Conservation (phyloP, 2,329 filamentous ascomycete species). For the Sarocladium kiliense region DNA sequence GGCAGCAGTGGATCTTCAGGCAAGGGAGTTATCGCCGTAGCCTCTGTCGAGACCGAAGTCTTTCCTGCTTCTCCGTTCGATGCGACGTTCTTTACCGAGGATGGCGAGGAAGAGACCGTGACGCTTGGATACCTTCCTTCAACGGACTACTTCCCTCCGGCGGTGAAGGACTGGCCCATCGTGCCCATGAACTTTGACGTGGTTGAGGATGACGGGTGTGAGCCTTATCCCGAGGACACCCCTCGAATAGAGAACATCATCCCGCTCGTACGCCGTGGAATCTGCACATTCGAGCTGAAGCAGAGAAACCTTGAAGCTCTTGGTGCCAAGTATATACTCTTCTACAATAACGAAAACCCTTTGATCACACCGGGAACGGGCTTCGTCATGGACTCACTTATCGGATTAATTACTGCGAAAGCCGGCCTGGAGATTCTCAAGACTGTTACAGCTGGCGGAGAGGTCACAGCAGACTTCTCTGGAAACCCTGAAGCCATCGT, state of each 20-base stretch:
- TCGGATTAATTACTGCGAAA: conserved; percentile 14
- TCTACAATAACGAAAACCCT: conserved; percentile 10
- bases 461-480: conserved; percentile 21
- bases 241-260: conserved; percentile 18
- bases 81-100: conserved; percentile 21
- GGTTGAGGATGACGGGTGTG: conserved; percentile 20
- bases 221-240: conserved; percentile 18
- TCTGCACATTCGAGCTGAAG: conserved; percentile 24
- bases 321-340: conserved; percentile 18
- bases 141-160: conserved; percentile 24
- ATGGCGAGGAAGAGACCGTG: conserved; percentile 17
- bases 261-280: conserved; percentile 22
- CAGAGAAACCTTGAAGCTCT: conserved; percentile 19
- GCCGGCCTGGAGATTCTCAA: conserved; percentile 21
- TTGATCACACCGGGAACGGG: neutral
- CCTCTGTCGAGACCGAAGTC: conserved; percentile 31
- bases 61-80: conserved; percentile 23
- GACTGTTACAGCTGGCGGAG: conserved; percentile 18
- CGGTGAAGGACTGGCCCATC: conserved; percentile 28
- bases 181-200: conserved; percentile 20
- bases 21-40: conserved; percentile 36
- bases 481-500: conserved; percentile 14
- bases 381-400: conserved; percentile 18
- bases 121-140: conserved; percentile 29
- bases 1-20: conserved; percentile 32